Evolutionary conservation across 2,329 filamentous ascomycete species (phyloP), one percentile per base, ranked within the genome.

Genomic region (Trichoderma pleuroti): DNA sequence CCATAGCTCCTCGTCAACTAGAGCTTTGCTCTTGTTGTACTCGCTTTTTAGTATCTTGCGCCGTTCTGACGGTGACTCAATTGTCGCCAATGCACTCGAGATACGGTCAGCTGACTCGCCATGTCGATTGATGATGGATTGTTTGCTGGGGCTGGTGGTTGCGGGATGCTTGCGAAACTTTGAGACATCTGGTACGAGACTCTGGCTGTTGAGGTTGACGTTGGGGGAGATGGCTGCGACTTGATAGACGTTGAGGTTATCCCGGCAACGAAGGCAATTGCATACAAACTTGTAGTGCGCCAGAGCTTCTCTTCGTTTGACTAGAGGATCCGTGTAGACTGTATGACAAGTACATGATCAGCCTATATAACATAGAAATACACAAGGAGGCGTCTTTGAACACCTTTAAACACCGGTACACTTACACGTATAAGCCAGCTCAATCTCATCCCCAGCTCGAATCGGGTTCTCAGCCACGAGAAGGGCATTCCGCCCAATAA

Each of bases 391-490:
- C n/a, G 1, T 46, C n/a, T 46, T 24, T 24, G 10, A 52, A 52
- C 11, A 52, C 1, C n/a, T 46, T 24, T 24, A 5, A 52, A 52
- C 11, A 52, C 1, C 5, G 10, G 21, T 24, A n/a, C 4, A 32
- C 81, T 71, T 78, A 86, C 88, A 87, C 42, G 88, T 86, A 73
- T 91, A 91, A 1, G 87, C 89, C 39, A 91, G 88, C 70, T 86
- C 84, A 68, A 91, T 84, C 78, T 90, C 86, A 30, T 89, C 84
- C 9, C 83, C 87, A 36, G 80, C 76, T 16, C 81, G 75, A 54
- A 91, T 88, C 4, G 80, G 77, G 26, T 75, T 77, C 68, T 86
- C 82, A 2, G 88, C 86, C 46, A 84, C 82, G 16, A 91, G 77
- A 3, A 85, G 78, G 4, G 87, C 85, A 5, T 78, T 81, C 7